These are phyloP conservation scores for Fusarium ramigenum DNA, from an alignment of 2,329 filamentous ascomycete species.

Conservation along the genomic window DNA sequence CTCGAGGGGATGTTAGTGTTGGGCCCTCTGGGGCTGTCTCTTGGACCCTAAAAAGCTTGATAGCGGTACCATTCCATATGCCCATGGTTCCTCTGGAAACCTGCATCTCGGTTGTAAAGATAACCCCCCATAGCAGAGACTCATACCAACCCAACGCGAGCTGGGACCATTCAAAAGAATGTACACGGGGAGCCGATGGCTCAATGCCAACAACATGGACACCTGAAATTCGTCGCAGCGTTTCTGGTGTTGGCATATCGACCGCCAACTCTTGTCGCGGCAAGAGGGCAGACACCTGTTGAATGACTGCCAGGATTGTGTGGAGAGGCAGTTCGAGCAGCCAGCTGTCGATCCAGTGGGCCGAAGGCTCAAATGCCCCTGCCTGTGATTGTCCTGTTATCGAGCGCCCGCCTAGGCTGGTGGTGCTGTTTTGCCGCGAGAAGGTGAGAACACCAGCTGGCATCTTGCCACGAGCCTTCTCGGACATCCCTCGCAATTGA, in stretches of 20 bases:
- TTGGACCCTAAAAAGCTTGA: slow-evolving; percentile 90
- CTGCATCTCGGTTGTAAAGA: slow-evolving; percentile 91
- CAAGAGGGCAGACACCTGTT: slow-evolving; percentile 69
- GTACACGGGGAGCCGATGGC: slow-evolving; percentile 76
- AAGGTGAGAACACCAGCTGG: slow-evolving; percentile 84
- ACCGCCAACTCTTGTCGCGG: slow-evolving; percentile 58
- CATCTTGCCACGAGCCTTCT: slow-evolving; percentile 96
- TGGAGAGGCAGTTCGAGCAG: slow-evolving; percentile 90
- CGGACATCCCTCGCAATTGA: slow-evolving; percentile 91
- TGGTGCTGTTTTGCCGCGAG: slow-evolving; percentile 89
- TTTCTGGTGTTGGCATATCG: slow-evolving; percentile 56
- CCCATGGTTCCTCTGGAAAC: slow-evolving; percentile 87
- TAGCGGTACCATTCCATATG: slow-evolving; percentile 90
- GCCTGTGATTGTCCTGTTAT: slow-evolving; percentile 64
- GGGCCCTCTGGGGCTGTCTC: slow-evolving; percentile 83
- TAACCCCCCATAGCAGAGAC: slow-evolving; percentile 90
- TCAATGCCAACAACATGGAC: slow-evolving; percentile 78
- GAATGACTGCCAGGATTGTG: slow-evolving; percentile 81
- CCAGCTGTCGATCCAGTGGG: slow-evolving; percentile 92
- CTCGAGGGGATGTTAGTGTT: slow-evolving; percentile 83
- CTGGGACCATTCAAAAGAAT: slow-evolving; percentile 94
- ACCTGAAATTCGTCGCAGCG: slow-evolving; percentile 64
- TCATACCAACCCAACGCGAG: slow-evolving; percentile 95
- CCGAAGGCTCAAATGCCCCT: slow-evolving; percentile 78
- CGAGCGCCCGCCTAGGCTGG: slow-evolving; percentile 76